Evolutionary conservation across 2,329 filamentous ascomycete genomes (phyloP), one percentile per base, ranked within the genome.

Genomic region (Cladosporium sp.): DNA sequence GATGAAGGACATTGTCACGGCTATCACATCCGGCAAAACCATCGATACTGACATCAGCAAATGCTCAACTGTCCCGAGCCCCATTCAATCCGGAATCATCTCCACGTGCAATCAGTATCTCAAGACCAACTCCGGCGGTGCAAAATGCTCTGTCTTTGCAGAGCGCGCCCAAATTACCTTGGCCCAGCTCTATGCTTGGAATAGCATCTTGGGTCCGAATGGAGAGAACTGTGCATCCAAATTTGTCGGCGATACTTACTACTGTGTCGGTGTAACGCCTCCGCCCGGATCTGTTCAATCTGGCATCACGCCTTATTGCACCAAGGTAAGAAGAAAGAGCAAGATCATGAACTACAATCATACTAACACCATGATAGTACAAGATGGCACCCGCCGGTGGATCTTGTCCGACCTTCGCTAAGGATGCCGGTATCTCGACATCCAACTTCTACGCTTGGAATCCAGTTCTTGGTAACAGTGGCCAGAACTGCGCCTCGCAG

Each of bases 1-100:
- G 64, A 74, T 77, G 53, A 78, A 78, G 67, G 60, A 70, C 7
- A 68, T 74, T 39, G 60, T 76, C 22, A 54, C 52, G 12, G 54
- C 60, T 29, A 53, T 48, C 15, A 47, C 55, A 15, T 42, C 51
- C 25, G 56, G 58, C 18, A 51, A 47, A 7, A 43, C 36, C 19
- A 51, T 60, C 49, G 54, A 57, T 16, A 52, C 53, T 4, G 50
- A 53, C n/a, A 46, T 41, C 20, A 41, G 38, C 47, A 48, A 39
- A 19, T 52, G 49, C 29, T 30, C 33, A 13, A 25, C 41, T 2
- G n/a, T 29, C 3, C 47, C 47, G 11, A 45, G 49, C 27, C 51
- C 51, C 3, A 30, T 43, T 5, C 53, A 55, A 27, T 35, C 48
- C 16, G 53, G 55, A 3, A 49, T 57, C 40, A 48, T 51, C 22